Conservation (phyloP, 345 rosid genomes). For the thale cress (Arabidopsis thaliana) region TAIR10.1 NC_003070.9:22607501-22608000, state of each 20-base stretch:
- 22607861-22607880: no score
- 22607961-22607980: rapidly evolving
- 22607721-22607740: background rate
- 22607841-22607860: no score
- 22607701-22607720: no score
- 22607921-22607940: background rate
- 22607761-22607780: background rate
- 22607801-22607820: no score
- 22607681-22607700: background rate
- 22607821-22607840: no score
- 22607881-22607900: background rate
- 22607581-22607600: background rate
- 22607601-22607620: no score
- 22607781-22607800: background rate
- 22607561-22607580: background rate
- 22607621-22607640: background rate
- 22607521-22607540: constrained; percentile 1
- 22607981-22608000: background rate
- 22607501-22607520: no score
- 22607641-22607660: background rate
- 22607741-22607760: background rate
- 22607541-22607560: background rate
- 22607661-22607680: background rate
- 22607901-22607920: background rate
- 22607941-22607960: background rate